phyloP scores from a whole-genome alignment of 106 monocot species.

The Gastrodia elata region DNA sequence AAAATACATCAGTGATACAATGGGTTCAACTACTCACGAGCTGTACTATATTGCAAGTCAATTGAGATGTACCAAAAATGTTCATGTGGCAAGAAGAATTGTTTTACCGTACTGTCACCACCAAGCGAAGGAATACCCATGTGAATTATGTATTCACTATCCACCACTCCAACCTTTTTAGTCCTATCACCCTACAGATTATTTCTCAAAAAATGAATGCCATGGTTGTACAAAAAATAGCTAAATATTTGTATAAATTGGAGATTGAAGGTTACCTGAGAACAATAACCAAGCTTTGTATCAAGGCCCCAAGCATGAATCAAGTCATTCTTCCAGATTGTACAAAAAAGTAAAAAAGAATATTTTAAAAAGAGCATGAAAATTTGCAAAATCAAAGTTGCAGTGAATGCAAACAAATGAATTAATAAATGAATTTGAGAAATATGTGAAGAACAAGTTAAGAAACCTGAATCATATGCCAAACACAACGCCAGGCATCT shows the following conservation, averaged over 20 bases:
- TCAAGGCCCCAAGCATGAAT: slow-evolving; percentile 94
- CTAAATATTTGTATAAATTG: neutral
- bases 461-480: slow-evolving; percentile 67
- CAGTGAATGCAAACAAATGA: neutral
- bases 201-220: neutral
- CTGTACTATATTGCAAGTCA: neutral
- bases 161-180: slow-evolving; percentile 52
- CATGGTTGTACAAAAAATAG: slow-evolving; percentile 6
- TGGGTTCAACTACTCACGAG: neutral
- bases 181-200: slow-evolving; percentile 46
- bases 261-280: slow-evolving; percentile 39
- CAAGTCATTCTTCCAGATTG: slow-evolving; percentile 63
- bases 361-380: neutral
- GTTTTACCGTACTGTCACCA: slow-evolving; percentile 32
- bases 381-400: neutral
- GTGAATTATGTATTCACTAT: slow-evolving; percentile 61
- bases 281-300: slow-evolving; percentile 79
- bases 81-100: neutral
- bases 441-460: neutral
- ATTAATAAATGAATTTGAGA: neutral
- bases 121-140: slow-evolving; percentile 53
- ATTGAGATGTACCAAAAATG: neutral
- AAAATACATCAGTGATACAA: neutral
- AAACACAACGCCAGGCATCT: slow-evolving; percentile 67
- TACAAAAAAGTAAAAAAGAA: neutral